Conservation (phyloP, 2,329 filamentous ascomycete species). For the Graphiopsis chlorocephala region DNA sequence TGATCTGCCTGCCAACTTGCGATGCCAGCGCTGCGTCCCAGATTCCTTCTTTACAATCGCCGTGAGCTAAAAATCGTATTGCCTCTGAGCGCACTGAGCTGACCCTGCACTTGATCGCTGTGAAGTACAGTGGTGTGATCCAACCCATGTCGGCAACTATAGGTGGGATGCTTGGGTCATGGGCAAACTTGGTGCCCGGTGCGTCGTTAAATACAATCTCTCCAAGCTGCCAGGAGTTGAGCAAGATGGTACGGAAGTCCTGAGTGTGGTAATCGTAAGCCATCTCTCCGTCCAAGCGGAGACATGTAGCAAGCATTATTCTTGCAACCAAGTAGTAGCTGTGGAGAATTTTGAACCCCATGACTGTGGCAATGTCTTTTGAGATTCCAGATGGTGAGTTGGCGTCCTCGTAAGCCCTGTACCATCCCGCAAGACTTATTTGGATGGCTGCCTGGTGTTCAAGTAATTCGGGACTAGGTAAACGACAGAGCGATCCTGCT, state of each 20-base stretch:
- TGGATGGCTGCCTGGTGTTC: not conserved
- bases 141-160: conserved; percentile 14
- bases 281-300: conserved; percentile 12
- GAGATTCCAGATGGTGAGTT: not conserved
- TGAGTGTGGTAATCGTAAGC: conserved; percentile 5
- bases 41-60: conserved; percentile 26
- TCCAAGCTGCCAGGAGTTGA: conserved; percentile 10
- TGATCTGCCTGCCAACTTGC: conserved; percentile 20
- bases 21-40: conserved; percentile 23
- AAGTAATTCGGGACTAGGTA: not conserved
- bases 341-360: conserved; percentile 14
- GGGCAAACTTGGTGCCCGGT: conserved; percentile 2
- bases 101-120: conserved; percentile 26
- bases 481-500: not conserved
- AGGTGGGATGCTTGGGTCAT: not conserved
- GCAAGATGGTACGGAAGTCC: conserved; percentile 10
- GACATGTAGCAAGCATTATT: conserved; percentile 8
- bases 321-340: conserved; percentile 14
- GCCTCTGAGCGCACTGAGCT: conserved; percentile 24
- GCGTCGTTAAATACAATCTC: conserved; percentile 9
- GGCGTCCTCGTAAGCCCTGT: conserved; percentile 3
- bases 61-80: conserved; percentile 21
- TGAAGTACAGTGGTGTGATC: conserved; percentile 24
- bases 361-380: not conserved
- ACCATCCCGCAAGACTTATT: not conserved